Base-by-base conservation (phyloP, 305 asterid genomes). In the Plantago coronopus region DNA sequence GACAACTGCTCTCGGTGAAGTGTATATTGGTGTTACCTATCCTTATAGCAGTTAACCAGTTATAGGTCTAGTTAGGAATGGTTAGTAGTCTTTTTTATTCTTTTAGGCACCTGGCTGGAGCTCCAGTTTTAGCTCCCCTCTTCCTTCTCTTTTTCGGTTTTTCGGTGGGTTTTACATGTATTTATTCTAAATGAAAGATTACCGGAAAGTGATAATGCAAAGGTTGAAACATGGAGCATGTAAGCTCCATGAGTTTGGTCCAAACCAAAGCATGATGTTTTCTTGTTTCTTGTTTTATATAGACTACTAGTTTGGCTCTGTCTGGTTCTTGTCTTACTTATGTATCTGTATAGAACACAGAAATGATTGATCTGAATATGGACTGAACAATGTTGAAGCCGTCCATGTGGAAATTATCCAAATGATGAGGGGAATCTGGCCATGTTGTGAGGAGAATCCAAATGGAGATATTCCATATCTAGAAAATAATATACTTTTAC, bases 1-100 rank as follows among this genome's bases (percentile, higher is more conserved):
- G 20, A 50, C 48, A 54, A 54, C 27, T 17, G 62, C 51, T 25
- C n/a, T 59, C 45, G 15, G 64, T 55, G 62, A 10, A 44, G 53
- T 67, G 69, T 59, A 68, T 60, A 72, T 69, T 58, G 54, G 38
- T 46, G 64, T 42, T 34, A 22, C 62, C 16, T 18, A 59, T 23
- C 23, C 5, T 51, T 19, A 17, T 22, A 48, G 57, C 45, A 19
- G 43, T n/a, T n/a, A n/a, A 48, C 51, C 11, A 29, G 43, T 34
- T 54, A 16, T 57, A 45, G 69, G 47, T 34, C 17, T 57, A 58
- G 62, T 48, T 77, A 69, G 74, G 56, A 49, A 42, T 20, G 23
- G 51, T 15, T 71, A 62, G 74, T 64, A 54, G 47, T 62, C 59
- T 59, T 53, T 59, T 18, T 4, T 44, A 9, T 25, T 17, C 16